Conservation (phyloP, 169 alveolate genomes). For the Condylostoma magnum region DNA sequence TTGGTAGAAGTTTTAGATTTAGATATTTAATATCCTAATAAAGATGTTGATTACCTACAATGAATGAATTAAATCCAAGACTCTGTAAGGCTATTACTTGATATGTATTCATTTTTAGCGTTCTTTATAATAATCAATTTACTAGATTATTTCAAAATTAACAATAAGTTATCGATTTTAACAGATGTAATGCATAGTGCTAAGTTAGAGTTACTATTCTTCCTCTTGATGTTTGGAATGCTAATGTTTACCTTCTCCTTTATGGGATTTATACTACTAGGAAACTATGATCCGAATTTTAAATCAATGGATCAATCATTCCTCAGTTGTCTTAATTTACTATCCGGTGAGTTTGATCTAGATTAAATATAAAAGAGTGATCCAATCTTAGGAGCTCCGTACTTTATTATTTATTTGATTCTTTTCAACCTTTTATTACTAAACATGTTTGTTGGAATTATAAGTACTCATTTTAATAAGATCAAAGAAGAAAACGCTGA, state of each 20-base stretch:
- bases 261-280: constrained; percentile 36
- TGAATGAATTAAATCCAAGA: too few relatives aligned
- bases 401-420: constrained; percentile 22
- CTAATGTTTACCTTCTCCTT: constrained; percentile 27
- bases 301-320: background rate
- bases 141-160: background rate
- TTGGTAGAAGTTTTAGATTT: too few relatives aligned
- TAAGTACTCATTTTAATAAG: constrained; percentile 17
- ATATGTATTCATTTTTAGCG: too few relatives aligned
- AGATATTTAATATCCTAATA: too few relatives aligned
- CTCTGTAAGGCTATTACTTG: too few relatives aligned
- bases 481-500: background rate
- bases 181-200: constrained; percentile 35
- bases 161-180: background rate
- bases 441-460: constrained; percentile 34
- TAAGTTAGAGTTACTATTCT: constrained; percentile 26
- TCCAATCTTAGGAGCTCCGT: constrained; percentile 16
- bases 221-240: constrained; percentile 23
- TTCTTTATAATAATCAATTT: background rate
- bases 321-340: constrained; percentile 16
- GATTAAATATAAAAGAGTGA: background rate
- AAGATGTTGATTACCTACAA: too few relatives aligned
- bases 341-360: constrained; percentile 15
- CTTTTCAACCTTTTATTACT: constrained; percentile 26
- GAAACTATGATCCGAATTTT: background rate